phyloP scores from a whole-genome alignment of 2,329 filamentous ascomycete genomes.

The Fusarium protoensiforme region DNA sequence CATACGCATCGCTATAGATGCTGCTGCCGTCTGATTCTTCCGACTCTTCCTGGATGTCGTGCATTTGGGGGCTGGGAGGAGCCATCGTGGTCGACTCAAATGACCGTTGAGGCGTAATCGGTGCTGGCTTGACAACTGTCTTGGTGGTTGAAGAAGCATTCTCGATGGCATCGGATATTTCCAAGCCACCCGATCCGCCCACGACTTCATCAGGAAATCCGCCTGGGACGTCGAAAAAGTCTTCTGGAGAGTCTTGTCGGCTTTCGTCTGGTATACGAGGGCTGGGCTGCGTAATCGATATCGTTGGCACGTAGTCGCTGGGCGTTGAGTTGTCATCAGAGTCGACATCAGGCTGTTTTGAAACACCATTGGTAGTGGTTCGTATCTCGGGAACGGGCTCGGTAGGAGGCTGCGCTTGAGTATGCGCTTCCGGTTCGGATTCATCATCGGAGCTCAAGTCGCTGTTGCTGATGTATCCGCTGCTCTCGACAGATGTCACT shows the following conservation, averaged over 20 bases:
- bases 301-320: constrained; percentile 51
- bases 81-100: constrained; percentile 27
- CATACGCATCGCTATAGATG: constrained; percentile 81
- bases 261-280: constrained; percentile 44
- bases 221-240: constrained; percentile 66
- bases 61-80: constrained; percentile 42
- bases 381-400: neutral
- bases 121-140: neutral
- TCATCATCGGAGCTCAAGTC: constrained; percentile 48
- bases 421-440: constrained; percentile 12
- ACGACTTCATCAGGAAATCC: constrained; percentile 63
- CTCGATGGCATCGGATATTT: constrained; percentile 9
- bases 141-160: neutral
- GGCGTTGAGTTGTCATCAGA: constrained; percentile 5
- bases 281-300: constrained; percentile 58
- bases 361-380: neutral
- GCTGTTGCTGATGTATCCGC: constrained; percentile 71
- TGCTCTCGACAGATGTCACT: constrained; percentile 75
- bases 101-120: constrained; percentile 27
- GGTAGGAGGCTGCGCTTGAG: neutral
- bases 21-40: constrained; percentile 63
- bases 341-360: neutral
- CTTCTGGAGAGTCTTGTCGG: constrained; percentile 37
- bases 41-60: constrained; percentile 52
- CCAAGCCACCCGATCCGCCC: neutral